A percentile compares a stretch with the other conserved stretches of the same genome.
phyloP scores from a whole-genome alignment of 2,329 filamentous ascomycete species.

The Fusarium clavum region DNA sequence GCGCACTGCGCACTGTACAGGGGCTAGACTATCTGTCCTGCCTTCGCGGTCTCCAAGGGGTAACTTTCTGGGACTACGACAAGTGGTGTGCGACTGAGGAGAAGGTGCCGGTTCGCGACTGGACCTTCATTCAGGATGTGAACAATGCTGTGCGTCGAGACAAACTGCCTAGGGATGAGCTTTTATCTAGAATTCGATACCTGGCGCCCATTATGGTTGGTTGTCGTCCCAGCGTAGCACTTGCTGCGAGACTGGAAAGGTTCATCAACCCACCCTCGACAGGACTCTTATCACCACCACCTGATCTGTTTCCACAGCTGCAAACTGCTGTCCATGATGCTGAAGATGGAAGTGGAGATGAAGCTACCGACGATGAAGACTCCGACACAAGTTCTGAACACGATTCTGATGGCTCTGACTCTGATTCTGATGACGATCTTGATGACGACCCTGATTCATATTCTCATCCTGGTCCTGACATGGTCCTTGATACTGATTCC shows the following conservation, averaged over 20 bases:
- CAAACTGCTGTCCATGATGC: slow-evolving; percentile 3
- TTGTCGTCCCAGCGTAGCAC: slow-evolving; percentile 13
- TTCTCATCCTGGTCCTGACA: background rate
- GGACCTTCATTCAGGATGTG: slow-evolving; percentile 47
- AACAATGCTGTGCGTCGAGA: slow-evolving; percentile 37
- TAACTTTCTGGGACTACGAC: slow-evolving; percentile 57
- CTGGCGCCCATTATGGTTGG: slow-evolving; percentile 40
- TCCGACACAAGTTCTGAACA: background rate
- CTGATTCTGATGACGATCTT: background rate
- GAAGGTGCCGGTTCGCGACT: slow-evolving; percentile 45
- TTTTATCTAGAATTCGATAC: slow-evolving; percentile 33
- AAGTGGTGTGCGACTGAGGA: slow-evolving; percentile 22
- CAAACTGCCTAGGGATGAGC: slow-evolving; percentile 23
- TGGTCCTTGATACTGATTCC: background rate
- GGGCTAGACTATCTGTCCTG: slow-evolving; percentile 58
- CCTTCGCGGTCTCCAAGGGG: slow-evolving; percentile 57
- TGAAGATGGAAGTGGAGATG: background rate
- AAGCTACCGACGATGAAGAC: background rate
- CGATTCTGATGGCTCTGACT: slow-evolving; percentile 1
- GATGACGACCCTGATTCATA: background rate
- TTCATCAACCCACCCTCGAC: background rate
- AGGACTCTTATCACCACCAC: slow-evolving; percentile 3
- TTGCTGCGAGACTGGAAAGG: background rate
- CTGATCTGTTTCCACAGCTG: slow-evolving; percentile 15
- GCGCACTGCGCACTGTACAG: slow-evolving; percentile 56